Evolutionary conservation across 202 grass and related monocot genomes (phyloP), one percentile per base, ranked within the genome.

Genomic region (Zoysia matrella): DNA sequence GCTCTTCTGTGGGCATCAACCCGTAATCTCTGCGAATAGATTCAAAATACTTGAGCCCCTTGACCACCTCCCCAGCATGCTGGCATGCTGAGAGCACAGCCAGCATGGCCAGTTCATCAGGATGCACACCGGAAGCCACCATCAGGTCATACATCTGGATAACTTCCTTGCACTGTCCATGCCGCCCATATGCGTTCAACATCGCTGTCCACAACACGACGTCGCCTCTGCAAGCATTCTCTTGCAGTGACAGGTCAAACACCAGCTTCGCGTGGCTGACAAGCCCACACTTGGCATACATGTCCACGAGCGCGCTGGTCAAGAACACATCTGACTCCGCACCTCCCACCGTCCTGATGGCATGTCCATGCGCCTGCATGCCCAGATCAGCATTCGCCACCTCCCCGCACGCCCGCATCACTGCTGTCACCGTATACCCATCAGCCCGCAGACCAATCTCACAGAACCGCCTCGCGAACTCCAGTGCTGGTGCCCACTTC

Each of bases 61-160:
- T 89, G 65, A 56, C 49, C 65, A 91, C 84, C 43, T 89, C 70
- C n/a, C 89, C 89, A 5, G 81, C 67, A 73, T 87, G 89, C 43
- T 71, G 82, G 57, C 92, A 94, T 3, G 92, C 92, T 7, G 92
- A 91, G 71, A 94, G 89, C 53, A 94, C 84, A 1, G 83, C 83
- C 67, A 91, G 73, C 74, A 87, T 58, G 8, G 89, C 74, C 44
- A 91, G 72, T 64, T 89, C 78, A 47, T 94, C 92, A 10, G 92
- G 92, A 67, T 60, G 11, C 48, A 84, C 76, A 41, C 69, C 74
- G 36, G 11, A 65, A 45, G n/a, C 36, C 65, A 87, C 56, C 89
- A 94, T 91, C 65, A 42, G 70, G 5, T 94, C 92, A 65, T 87
- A 94, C 7, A 52, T 69, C 64, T 8, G 47, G 60, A 91, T 84